Percentiles rank a stretch among this genome's conserved stretches.
Evolutionary conservation across 352 stramenopile genomes (phyloP).

Genomic region (Phytophthora boehmeriae): DNA sequence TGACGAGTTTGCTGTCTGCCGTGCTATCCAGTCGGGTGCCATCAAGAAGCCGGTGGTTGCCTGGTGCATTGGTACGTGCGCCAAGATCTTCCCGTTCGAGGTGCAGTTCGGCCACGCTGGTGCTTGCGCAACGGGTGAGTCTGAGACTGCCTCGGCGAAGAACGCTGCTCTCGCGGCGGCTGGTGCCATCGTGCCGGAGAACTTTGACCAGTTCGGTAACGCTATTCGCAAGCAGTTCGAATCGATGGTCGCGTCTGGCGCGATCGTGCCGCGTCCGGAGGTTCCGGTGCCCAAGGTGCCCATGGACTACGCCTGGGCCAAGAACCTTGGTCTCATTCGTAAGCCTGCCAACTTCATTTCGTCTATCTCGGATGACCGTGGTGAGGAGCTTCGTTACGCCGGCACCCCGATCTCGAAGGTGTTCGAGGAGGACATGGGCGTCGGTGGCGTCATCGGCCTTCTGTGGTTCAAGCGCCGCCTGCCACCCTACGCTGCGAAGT

Average conservation of each 20-base stretch:
- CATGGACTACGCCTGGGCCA: slow-evolving; percentile 98
- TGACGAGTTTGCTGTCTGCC: slow-evolving; percentile 96
- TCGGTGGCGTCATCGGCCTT: slow-evolving; percentile 94
- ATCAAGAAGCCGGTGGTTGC: slow-evolving; percentile 97
- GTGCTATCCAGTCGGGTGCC: slow-evolving; percentile 91
- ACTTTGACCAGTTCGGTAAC: slow-evolving; percentile 96
- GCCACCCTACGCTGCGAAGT: slow-evolving; percentile 92
- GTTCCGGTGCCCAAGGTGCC: slow-evolving; percentile 93
- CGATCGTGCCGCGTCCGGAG: slow-evolving; percentile 88
- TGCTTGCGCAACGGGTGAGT: slow-evolving; percentile 92
- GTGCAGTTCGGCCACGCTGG: slow-evolving; percentile 98
- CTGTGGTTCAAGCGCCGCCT: slow-evolving; percentile 96
- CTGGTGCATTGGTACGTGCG: slow-evolving; percentile 98
- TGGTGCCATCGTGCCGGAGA: slow-evolving; percentile 92
- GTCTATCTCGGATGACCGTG: slow-evolving; percentile 97
- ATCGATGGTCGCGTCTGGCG: slow-evolving; percentile 74
- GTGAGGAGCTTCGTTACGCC: slow-evolving; percentile 95
- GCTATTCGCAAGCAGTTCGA: slow-evolving; percentile 92
- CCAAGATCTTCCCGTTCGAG: slow-evolving; percentile 97
- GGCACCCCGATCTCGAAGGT: slow-evolving; percentile 96
- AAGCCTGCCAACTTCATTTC: slow-evolving; percentile 98
- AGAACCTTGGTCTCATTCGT: slow-evolving; percentile 95
- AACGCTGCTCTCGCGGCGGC: slow-evolving; percentile 91
- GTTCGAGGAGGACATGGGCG: slow-evolving; percentile 93
- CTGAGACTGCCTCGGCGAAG: slow-evolving; percentile 94